Evolutionary conservation across 192 early-diverging fungal genomes (phyloP), one percentile per base, ranked within the genome.

Genomic region (Backusella australiensis): DNA sequence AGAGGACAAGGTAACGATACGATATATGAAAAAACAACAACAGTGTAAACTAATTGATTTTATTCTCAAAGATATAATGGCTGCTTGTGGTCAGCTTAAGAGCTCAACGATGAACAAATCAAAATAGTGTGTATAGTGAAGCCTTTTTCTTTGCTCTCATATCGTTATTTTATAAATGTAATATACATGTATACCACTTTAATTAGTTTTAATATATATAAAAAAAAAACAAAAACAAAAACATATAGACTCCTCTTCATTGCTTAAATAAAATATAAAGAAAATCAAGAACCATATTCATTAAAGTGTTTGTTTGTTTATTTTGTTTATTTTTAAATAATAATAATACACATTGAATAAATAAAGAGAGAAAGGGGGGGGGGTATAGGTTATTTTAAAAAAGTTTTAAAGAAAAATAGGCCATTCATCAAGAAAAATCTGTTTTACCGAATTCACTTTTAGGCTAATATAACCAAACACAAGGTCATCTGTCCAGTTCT

Each of bases 51-150:
- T 56, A 26, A 83, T 66, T 4, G 5, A 38, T 59, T 32, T 3
- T 17, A 14, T 41, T 34, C 29, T 52, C 26, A 29, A n/a, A 73
- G 94, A 95, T 85, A 92, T 95, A 19, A 85, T 95, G 85, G 94
- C 93, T 15, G 94, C 94, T 12, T 95, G 94, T 66, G 92, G 92
- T 0, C 92, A 94, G 39, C 77, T 94, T 34, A 82, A 82, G 39
- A 79, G 78, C 11, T 49, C 68, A 7, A 39, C 35, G 1, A 49
- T 46, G 23, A 71, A 71, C 26, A 71, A 71, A 32, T 63, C 56
- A 63, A 63, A 63, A 14, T 63, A 63, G 26, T 49, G 19, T 19
- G 23, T 29, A 29, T 21, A 7, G n/a, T 56, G 9, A 6, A 32
- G 32, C 32, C 32, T 26, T 1, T 3, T 56, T 11, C 38, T 56